Base-by-base conservation (phyloP, 768 basidiomycete species). In the Amanita thiersii region DNA sequence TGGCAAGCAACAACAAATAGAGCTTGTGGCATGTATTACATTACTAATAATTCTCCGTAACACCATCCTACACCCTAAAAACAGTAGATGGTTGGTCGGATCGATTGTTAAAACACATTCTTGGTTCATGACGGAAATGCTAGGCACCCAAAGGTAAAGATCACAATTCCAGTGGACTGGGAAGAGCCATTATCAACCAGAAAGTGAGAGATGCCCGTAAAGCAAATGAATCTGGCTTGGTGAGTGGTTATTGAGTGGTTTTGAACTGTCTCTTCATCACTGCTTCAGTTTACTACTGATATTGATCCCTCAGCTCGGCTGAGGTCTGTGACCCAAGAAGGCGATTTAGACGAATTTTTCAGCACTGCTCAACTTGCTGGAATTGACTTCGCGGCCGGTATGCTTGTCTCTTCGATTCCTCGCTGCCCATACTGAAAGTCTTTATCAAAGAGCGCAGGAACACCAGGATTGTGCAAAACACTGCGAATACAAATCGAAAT, bases 381-480 rank as follows among this genome's bases (percentile, higher is more conserved):
- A 38, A 86, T 86, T 8, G 90, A 99, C 52, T 99, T 99, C 56
- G 88, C 90, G 12, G 94, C 94, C 25, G 94, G 93, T 94, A 46
- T 25, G 76, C 52, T 18, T 21, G 11, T 37, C 26, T 28, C 31
- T 14, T 38, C 18, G 8, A 31, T 14, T 31, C 15, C 31, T 49
- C 37, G 30, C 9, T 30, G 29, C 9, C 29, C 9, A 14, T 14
- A 30, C 29, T 52, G n/a, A n/a, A n/a, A n/a, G 41, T 37, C 32
- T 47, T 39, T 37, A 37, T 17, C 39, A 21, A 46, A 87, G 87
- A 90, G 57, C 74, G 82, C 41, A 68, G 84, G 43, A 89, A 88
- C 57, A 72, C 90, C 32, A 86, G 84, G 57, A 78, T 90, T 29
- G 75, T 90, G 25, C 68, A 77, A 52, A 74, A 77, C 58, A 60